These are phyloP conservation scores for Nemania sp. DNA, from an alignment of 2,329 filamentous ascomycete species.

Conservation along the genomic window DNA sequence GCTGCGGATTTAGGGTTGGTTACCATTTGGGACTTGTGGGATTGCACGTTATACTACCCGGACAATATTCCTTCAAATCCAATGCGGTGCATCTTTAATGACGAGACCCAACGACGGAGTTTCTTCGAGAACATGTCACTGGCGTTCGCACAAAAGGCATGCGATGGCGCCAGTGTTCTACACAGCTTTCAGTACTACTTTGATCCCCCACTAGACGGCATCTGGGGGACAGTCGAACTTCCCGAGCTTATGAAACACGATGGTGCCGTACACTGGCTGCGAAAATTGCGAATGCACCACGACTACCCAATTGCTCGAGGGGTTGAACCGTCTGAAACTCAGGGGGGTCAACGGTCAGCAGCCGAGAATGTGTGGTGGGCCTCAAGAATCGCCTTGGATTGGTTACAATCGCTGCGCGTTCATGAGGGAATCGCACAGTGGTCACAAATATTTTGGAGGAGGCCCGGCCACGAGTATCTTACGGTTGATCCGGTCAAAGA, in stretches of 20 bases:
- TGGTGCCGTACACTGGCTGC: conserved; percentile 1
- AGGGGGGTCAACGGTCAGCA: neutral
- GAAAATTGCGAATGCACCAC: neutral
- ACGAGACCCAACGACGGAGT: neutral
- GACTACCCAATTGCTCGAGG: neutral
- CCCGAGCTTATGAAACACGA: conserved; percentile 7
- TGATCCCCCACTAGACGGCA: conserved; percentile 4
- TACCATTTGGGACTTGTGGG: conserved; percentile 15
- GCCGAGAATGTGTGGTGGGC: neutral
- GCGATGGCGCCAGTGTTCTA: conserved; percentile 6
- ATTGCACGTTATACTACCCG: neutral
- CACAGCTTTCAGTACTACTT: conserved; percentile 7
- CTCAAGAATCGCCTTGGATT: neutral
- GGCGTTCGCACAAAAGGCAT: conserved; percentile 9
- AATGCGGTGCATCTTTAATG: conserved; percentile 13
- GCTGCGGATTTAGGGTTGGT: neutral
- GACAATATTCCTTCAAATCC: conserved; percentile 2
- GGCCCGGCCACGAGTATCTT: neutral
- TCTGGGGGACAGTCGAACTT: conserved; percentile 9
- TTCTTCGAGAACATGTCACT: conserved; percentile 18
- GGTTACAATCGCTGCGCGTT: neutral
- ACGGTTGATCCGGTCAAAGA: no score
- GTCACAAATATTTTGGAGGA: neutral
- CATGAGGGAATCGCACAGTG: neutral
- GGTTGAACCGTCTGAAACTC: neutral